Evolutionary conservation across 2,329 filamentous ascomycete genomes (phyloP).

Genomic region (Nothophaeocryptopus gaeumannii): DNA sequence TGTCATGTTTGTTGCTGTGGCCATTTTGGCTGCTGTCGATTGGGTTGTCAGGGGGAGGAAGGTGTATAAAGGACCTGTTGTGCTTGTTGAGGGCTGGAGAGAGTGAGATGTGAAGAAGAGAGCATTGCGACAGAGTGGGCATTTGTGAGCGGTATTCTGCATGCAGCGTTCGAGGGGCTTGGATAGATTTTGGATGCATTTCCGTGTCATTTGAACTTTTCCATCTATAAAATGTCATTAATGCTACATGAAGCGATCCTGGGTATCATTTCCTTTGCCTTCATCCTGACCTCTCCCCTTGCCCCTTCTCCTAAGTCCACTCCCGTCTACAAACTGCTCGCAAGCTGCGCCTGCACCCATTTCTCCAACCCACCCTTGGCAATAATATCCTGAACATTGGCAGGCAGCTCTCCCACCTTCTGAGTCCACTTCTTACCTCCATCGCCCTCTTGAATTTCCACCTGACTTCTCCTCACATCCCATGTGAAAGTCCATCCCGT

Average conservation of each 20-base stretch:
- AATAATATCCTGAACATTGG: slow-evolving; percentile 82
- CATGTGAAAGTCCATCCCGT: slow-evolving; percentile 82
- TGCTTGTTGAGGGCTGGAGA: slow-evolving; percentile 16
- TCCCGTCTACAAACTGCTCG: slow-evolving; percentile 9
- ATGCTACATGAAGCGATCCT: background rate
- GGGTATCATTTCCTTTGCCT: slow-evolving; percentile 5
- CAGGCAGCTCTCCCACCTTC: slow-evolving; percentile 77
- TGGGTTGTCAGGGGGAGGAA: slow-evolving; percentile 20
- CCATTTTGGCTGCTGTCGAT: slow-evolving; percentile 19
- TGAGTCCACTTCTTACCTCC: slow-evolving; percentile 69
- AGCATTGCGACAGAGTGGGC: no score
- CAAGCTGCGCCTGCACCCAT: slow-evolving; percentile 74
- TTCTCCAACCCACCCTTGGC: slow-evolving; percentile 73
- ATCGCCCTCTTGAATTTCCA: slow-evolving; percentile 68
- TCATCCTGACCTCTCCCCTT: background rate
- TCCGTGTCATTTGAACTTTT: no score
- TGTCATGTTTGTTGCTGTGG: slow-evolving; percentile 23
- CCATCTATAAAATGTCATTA: no score
- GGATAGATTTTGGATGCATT: no score
- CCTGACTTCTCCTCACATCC: slow-evolving; percentile 71
- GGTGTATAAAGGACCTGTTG: slow-evolving; percentile 21
- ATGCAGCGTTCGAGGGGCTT: no score
- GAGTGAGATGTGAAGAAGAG: no score
- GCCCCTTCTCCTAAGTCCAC: background rate
- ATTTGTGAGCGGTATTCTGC: no score